Evolutionary conservation across 2,329 filamentous ascomycete genomes (phyloP).

Genomic region (Neonectria faginata): DNA sequence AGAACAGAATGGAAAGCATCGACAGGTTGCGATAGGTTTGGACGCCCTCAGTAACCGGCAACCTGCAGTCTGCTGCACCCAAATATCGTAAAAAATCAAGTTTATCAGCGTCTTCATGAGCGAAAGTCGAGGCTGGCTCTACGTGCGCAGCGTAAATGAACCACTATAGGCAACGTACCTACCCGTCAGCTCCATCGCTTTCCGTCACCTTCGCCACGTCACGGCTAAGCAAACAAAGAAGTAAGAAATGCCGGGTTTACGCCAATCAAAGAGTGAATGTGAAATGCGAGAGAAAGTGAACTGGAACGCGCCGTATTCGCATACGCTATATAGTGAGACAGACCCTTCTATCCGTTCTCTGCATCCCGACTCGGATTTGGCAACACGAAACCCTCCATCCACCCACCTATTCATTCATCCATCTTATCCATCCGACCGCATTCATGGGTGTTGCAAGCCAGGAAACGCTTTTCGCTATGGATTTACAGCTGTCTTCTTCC

Average conservation of each 20-base stretch:
- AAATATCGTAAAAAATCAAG: neutral
- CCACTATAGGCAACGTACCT: neutral
- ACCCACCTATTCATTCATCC: neutral
- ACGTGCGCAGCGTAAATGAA: neutral
- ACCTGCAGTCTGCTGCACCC: neutral
- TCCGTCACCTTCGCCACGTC: neutral
- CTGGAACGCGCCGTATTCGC: neutral
- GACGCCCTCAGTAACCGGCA: neutral
- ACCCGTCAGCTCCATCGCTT: neutral
- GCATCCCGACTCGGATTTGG: neutral
- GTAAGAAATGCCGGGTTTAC: neutral
- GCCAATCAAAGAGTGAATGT: neutral
- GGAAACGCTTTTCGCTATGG: no score
- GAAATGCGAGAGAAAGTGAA: neutral
- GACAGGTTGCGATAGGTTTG: no score
- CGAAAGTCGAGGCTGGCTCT: no score
- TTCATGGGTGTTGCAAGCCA: neutral
- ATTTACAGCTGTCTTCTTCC: neutral
- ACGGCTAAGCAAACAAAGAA: conserved; percentile 3
- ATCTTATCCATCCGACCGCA: neutral
- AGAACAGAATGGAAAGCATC: no score
- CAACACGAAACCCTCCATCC: neutral
- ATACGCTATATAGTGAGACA: neutral
- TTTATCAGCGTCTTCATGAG: no score
- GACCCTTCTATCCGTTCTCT: neutral